Percentiles rank a stretch among this genome's conserved stretches.
These are phyloP conservation scores for Saturnispora silvae DNA, from an alignment of 805 yeast genomes.

Conservation along the genomic window DNA sequence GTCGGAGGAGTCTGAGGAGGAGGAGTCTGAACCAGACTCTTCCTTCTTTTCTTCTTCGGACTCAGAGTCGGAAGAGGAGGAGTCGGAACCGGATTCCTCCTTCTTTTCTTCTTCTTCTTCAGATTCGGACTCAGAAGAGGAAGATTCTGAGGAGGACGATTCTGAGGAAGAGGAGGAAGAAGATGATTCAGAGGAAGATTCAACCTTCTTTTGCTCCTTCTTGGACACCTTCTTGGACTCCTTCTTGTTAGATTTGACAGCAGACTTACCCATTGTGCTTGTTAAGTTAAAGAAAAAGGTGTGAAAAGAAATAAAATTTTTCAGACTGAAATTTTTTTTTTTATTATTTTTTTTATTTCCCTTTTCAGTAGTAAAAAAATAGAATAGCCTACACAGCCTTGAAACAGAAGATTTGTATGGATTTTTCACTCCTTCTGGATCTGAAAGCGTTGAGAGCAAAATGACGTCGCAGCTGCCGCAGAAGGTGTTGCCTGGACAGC, in stretches of 20 bases:
- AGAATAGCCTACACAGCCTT: conserved; percentile 3
- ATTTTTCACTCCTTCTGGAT: no score
- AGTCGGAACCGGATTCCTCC: conserved; percentile 15
- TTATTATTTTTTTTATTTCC: no score
- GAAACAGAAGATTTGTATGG: no score
- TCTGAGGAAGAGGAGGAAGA: conserved; percentile 21
- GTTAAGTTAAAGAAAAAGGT: no score
- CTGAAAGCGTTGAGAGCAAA: no score
- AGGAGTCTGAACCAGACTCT: conserved; percentile 15
- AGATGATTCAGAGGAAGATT: conserved; percentile 10
- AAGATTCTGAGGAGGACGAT: conserved; percentile 7
- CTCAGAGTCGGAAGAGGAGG: conserved; percentile 23
- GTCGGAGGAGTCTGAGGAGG: conserved; percentile 20
- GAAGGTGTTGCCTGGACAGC: conserved; percentile 71
- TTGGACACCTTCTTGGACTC: conserved; percentile 15
- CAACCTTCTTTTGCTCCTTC: conserved; percentile 17
- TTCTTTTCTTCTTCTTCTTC: conserved; percentile 5
- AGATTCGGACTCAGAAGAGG: conserved; percentile 14
- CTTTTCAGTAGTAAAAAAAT: conserved; percentile 8
- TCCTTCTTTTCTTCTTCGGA: conserved; percentile 11
- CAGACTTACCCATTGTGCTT: conserved; percentile 22
- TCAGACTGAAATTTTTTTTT: no score
- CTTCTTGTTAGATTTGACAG: conserved; percentile 20
- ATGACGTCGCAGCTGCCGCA: no score
- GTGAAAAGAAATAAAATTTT: no score